Evolutionary conservation across 192 early-diverging fungal species (phyloP).

Genomic region (Paraglomus brasilianum): DNA sequence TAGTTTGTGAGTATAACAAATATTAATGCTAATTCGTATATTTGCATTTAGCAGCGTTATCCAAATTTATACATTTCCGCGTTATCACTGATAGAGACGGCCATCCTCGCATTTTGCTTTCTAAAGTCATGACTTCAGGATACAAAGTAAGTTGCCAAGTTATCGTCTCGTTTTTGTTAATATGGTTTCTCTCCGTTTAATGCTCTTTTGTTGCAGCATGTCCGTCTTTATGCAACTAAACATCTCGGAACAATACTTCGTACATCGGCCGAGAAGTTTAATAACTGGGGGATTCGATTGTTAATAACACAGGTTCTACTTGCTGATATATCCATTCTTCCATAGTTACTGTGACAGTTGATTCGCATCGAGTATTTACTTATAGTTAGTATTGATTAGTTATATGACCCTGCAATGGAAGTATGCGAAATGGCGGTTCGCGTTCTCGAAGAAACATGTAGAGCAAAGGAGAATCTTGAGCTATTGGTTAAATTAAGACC

Average conservation of each 20-base stretch:
- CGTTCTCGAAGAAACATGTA: constrained; percentile 68
- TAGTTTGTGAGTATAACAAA: constrained; percentile 42
- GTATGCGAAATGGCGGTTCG: constrained; percentile 69
- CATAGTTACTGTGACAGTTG: no score
- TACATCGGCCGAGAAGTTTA: constrained; percentile 55
- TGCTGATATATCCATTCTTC: constrained; percentile 1
- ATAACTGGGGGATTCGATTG: constrained; percentile 71
- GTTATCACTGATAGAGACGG: constrained; percentile 56
- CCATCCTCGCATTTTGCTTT: constrained; percentile 74
- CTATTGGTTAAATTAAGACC: constrained; percentile 68
- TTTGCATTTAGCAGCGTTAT: neutral
- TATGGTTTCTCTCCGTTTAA: neutral
- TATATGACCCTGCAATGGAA: constrained; percentile 74
- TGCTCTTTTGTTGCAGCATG: constrained; percentile 37
- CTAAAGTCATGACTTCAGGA: constrained; percentile 82
- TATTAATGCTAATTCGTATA: neutral
- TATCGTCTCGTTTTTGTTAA: neutral
- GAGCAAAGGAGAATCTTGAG: constrained; percentile 64
- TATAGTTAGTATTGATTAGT: no score
- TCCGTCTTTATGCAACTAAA: constrained; percentile 73
- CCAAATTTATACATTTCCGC: neutral
- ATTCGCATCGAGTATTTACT: no score
- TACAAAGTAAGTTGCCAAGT: constrained; percentile 54
- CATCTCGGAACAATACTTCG: constrained; percentile 66
- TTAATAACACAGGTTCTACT: constrained; percentile 61